These are phyloP conservation scores for Arthrinium phaeospermum DNA, from an alignment of 2,329 filamentous ascomycete genomes.

Conservation along the genomic window DNA sequence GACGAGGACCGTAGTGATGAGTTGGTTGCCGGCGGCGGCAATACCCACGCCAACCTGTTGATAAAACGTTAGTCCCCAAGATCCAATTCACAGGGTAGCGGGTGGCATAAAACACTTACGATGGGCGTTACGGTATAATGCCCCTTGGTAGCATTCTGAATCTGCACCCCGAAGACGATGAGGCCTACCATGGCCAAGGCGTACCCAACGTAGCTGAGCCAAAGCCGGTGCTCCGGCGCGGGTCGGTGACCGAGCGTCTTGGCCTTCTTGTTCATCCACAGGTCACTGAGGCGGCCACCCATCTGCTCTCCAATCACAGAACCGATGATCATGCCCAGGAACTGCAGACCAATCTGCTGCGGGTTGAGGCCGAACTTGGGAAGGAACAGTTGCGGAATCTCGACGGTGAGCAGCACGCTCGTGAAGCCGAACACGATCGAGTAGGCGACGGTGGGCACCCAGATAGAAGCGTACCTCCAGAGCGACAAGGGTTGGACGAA, in stretches of 20 bases:
- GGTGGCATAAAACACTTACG: constrained; percentile 15
- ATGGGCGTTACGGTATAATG: constrained; percentile 63
- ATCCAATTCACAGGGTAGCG: not conserved
- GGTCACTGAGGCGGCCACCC: constrained; percentile 58
- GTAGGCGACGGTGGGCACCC: constrained; percentile 58
- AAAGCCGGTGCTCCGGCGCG: constrained; percentile 59
- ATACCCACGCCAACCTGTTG: constrained; percentile 53
- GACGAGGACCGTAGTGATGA: constrained; percentile 64
- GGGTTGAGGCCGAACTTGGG: constrained; percentile 61
- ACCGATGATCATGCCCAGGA: constrained; percentile 61
- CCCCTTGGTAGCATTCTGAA: constrained; percentile 45
- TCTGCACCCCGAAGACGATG: constrained; percentile 59
- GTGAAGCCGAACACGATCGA: constrained; percentile 62
- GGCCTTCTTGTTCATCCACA: constrained; percentile 52
- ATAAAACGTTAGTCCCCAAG: not conserved
- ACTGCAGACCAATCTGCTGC: constrained; percentile 64
- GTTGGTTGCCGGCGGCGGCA: constrained; percentile 61
- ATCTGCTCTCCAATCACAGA: constrained; percentile 63
- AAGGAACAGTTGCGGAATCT: constrained; percentile 64
- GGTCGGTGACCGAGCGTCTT: constrained; percentile 39
- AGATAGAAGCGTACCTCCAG: constrained; percentile 50
- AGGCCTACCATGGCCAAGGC: constrained; percentile 56
- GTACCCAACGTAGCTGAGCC: constrained; percentile 61
- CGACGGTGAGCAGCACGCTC: constrained; percentile 59
- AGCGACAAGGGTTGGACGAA: constrained; percentile 56